Evolutionary conservation across 208 protist genomes (phyloP).

Genomic region (Wallacemonas sp.): DNA sequence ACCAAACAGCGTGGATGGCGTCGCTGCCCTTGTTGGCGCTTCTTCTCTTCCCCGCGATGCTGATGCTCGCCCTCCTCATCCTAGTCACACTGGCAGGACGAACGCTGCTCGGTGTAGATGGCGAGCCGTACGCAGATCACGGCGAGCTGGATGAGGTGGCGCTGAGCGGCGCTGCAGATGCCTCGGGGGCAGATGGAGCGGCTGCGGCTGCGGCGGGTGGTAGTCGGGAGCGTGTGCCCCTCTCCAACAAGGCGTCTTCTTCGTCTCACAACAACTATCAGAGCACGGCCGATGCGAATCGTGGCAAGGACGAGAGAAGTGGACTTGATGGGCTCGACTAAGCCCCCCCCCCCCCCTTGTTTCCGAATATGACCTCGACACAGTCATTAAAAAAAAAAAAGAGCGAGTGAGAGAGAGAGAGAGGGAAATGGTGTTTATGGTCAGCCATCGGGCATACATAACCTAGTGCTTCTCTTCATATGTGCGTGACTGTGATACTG

Average conservation of each 20-base stretch:
- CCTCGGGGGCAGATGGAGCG: too few relatives aligned
- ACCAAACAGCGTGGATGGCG: slow-evolving; percentile 12
- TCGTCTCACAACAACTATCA: slow-evolving; percentile 10
- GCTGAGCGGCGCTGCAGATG: too few relatives aligned
- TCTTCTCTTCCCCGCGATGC: slow-evolving; percentile 9
- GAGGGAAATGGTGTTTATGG: too few relatives aligned
- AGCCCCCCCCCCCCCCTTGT: too few relatives aligned
- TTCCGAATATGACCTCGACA: not conserved
- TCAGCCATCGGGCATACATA: too few relatives aligned
- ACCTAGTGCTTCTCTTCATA: too few relatives aligned
- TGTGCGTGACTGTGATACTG: too few relatives aligned
- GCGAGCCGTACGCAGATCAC: slow-evolving; percentile 2
- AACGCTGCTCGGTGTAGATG: not conserved
- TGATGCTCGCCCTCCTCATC: slow-evolving; percentile 1
- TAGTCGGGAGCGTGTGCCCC: not conserved
- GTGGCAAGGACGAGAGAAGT: not conserved
- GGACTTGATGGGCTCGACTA: too few relatives aligned
- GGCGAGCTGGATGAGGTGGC: not conserved
- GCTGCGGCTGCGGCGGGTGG: too few relatives aligned
- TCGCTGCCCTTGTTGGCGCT: slow-evolving; percentile 1
- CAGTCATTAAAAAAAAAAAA: slow-evolving; percentile 11
- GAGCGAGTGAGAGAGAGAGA: too few relatives aligned
- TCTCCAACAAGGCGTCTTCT: not conserved
- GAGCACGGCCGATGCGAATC: too few relatives aligned
- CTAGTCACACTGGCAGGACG: not conserved